A percentile compares a stretch with the other conserved stretches of the same genome.
phyloP scores from a whole-genome alignment of 352 stramenopile genomes.

The Saprolegnia diclina region DNA sequence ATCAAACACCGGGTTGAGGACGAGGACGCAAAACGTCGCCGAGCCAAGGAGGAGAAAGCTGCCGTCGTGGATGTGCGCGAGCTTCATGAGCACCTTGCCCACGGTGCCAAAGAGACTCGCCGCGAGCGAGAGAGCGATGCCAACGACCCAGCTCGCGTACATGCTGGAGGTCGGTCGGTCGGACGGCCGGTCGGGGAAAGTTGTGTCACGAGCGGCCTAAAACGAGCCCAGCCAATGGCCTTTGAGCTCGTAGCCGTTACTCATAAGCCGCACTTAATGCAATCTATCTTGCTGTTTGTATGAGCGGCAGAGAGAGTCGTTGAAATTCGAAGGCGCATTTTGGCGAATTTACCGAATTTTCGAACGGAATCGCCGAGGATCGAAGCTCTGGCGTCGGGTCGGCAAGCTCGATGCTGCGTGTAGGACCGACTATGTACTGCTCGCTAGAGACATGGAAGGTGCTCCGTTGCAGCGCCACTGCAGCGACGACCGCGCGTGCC shows the following conservation, averaged over 20 bases:
- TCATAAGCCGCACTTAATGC: background rate
- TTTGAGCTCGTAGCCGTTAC: constrained; percentile 3
- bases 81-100: constrained; percentile 83
- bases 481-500: no score
- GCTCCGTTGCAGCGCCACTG: no score
- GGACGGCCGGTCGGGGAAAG: background rate
- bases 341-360: no score
- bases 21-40: constrained; percentile 70
- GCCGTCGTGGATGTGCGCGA: constrained; percentile 61
- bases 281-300: background rate
- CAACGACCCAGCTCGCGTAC: constrained; percentile 50
- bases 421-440: no score
- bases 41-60: constrained; percentile 48
- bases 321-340: background rate
- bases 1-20: constrained; percentile 82
- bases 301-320: background rate
- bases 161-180: background rate
- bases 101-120: constrained; percentile 81
- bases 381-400: no score
- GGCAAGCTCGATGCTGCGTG: no score
- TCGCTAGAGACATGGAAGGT: no score
- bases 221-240: constrained; percentile 5
- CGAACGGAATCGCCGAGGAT: no score
- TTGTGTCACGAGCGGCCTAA: background rate
- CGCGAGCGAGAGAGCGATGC: constrained; percentile 68